phyloP scores from a whole-genome alignment of 768 basidiomycete genomes.

The Mycena crocata region DNA sequence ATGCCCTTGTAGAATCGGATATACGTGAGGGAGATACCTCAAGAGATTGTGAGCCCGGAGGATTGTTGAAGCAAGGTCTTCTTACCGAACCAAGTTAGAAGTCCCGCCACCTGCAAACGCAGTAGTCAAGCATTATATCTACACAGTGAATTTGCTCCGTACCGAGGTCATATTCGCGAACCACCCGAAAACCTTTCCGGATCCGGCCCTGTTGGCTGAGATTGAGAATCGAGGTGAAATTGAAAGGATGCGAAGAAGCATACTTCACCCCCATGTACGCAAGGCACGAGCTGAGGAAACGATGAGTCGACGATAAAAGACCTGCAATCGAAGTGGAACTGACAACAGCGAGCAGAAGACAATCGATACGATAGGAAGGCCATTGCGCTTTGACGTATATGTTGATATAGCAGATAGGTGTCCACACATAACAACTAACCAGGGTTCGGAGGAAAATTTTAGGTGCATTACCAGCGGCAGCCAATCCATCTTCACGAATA shows the following conservation, averaged over 20 bases:
- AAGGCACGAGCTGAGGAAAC: constrained; percentile 54
- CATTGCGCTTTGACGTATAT: constrained; percentile 49
- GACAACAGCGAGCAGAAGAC: constrained; percentile 72
- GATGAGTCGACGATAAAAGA: neutral
- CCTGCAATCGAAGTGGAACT: neutral
- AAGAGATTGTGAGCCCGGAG: neutral
- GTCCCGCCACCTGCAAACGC: constrained; percentile 47
- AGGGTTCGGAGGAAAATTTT: constrained; percentile 78
- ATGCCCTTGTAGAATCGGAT: constrained; percentile 88
- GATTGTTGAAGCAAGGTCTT: too few relatives aligned
- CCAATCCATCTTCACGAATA: constrained; percentile 74
- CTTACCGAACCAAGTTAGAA: constrained; percentile 80
- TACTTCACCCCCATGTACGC: constrained; percentile 82
- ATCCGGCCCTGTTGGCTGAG: constrained; percentile 44
- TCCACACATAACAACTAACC: constrained; percentile 57
- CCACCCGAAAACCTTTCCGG: constrained; percentile 84
- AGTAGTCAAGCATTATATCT: neutral
- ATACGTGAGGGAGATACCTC: constrained; percentile 76
- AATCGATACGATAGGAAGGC: constrained; percentile 83
- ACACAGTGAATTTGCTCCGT: constrained; percentile 11
- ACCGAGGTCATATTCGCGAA: constrained; percentile 81
- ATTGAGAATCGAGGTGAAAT: neutral
- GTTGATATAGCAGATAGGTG: too few relatives aligned
- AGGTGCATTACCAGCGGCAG: constrained; percentile 84
- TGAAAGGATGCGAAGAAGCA: neutral